Percentiles rank a stretch among this genome's conserved stretches.
These are phyloP conservation scores for Tillandsia leiboldiana DNA, from an alignment of 176 grass and related monocot species.

Conservation along the genomic window DNA sequence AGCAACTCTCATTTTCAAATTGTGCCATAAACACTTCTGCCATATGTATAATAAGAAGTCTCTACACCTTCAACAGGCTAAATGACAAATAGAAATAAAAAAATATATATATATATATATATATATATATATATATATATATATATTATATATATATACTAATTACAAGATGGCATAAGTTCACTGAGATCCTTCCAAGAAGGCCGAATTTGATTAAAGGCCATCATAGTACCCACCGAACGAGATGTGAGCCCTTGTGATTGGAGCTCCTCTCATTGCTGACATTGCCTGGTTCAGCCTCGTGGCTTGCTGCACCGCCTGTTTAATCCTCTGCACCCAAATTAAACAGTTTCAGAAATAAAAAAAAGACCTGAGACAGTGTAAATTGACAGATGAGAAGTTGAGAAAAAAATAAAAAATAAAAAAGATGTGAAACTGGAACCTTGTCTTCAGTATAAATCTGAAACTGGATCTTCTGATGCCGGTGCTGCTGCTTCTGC, in stretches of 20 bases:
- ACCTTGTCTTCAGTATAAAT: slow-evolving; percentile 56
- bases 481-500: slow-evolving; percentile 26
- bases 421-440: background rate
- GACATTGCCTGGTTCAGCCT: slow-evolving; percentile 72
- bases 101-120: background rate
- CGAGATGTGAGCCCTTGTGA: slow-evolving; percentile 51
- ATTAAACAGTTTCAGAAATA: slow-evolving; percentile 2
- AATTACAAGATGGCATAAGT: background rate
- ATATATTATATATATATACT: background rate
- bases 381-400: background rate
- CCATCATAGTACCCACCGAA: slow-evolving; percentile 60
- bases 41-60: too few species aligned
- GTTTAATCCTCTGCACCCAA: slow-evolving; percentile 54
- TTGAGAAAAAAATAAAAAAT: background rate
- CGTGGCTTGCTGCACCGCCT: slow-evolving; percentile 42
- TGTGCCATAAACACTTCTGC: too few species aligned
- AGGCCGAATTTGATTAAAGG: slow-evolving; percentile 24
- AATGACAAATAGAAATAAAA: background rate
- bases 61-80: too few species aligned
- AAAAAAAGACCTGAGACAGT: too few species aligned
- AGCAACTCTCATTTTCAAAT: too few species aligned
- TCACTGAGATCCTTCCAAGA: background rate
- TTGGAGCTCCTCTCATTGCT: slow-evolving; percentile 43
- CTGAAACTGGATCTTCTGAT: slow-evolving; percentile 57
- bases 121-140: too few species aligned